Evolutionary conservation across 345 rosid genomes (phyloP).

Genomic region (Lepidium didymum): DNA sequence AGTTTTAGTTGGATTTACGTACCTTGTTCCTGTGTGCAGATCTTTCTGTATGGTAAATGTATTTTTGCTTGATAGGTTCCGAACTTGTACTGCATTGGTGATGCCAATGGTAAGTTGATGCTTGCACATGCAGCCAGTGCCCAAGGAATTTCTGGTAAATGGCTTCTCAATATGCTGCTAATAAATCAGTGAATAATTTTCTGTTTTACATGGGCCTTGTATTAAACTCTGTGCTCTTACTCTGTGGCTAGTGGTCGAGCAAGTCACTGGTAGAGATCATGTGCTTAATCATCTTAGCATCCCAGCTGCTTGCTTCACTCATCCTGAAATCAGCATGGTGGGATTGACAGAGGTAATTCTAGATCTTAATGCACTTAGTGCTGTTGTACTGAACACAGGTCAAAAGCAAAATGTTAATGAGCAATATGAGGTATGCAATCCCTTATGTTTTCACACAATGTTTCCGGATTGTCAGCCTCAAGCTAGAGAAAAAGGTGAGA

Average conservation of each 20-base stretch:
- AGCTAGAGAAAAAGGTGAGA: conserved; percentile 91
- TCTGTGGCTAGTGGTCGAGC: conserved; percentile 69
- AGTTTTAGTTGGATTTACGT: conserved; percentile 7
- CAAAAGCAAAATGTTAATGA: neutral
- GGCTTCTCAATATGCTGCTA: conserved; percentile 16
- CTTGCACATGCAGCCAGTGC: conserved; percentile 99
- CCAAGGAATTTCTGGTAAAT: conserved; percentile 94
- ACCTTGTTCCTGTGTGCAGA: neutral
- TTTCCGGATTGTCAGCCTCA: conserved; percentile 55
- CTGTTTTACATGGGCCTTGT: neutral
- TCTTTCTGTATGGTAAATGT: neutral
- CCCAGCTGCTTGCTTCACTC: conserved; percentile 99
- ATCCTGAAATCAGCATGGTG: conserved; percentile 99
- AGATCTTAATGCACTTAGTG: neutral
- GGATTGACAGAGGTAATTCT: conserved; percentile 84
- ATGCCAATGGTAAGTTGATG: conserved; percentile 98
- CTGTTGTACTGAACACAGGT: neutral
- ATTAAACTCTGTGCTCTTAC: conserved; percentile 15
- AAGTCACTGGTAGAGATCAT: conserved; percentile 83
- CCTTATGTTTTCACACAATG: neutral
- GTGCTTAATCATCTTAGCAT: conserved; percentile 90
- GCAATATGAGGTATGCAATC: neutral
- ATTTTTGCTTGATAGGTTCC: conserved; percentile 54
- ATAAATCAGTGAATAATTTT: neutral
- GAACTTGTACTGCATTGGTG: conserved; percentile 86